Conservation (phyloP, 805 yeast genomes). For the Lipomyces japonicus region DNA sequence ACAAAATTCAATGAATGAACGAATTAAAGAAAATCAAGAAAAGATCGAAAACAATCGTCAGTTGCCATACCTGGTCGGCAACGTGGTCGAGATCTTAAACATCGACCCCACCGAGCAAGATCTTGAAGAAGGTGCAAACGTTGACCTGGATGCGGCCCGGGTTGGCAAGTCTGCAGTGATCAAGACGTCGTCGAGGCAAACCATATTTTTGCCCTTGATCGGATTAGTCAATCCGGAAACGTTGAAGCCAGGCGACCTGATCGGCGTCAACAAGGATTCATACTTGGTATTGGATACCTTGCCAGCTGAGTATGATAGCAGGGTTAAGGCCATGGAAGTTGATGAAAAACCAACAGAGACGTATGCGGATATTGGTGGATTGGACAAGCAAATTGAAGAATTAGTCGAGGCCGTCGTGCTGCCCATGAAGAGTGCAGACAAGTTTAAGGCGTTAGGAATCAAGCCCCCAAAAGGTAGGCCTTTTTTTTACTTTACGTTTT, state of each 20-base stretch:
- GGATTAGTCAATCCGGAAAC: constrained; percentile 89
- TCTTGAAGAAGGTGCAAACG: constrained; percentile 87
- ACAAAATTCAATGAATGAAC: constrained; percentile 84
- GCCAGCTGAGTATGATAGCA: constrained; percentile 95
- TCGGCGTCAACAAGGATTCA: constrained; percentile 96
- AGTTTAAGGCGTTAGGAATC: constrained; percentile 88
- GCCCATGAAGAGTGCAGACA: constrained; percentile 98
- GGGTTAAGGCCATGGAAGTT: constrained; percentile 99
- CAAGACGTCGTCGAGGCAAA: constrained; percentile 95
- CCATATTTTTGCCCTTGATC: constrained; percentile 90
- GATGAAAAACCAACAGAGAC: constrained; percentile 98
- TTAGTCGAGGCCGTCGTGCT: constrained; percentile 96
- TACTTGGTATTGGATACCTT: constrained; percentile 87
- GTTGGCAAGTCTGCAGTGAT: constrained; percentile 97
- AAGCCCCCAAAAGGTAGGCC: constrained; percentile 86
- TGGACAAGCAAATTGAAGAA: constrained; percentile 97
- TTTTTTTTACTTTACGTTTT: not conserved
- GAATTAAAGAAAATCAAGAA: constrained; percentile 92
- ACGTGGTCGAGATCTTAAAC: constrained; percentile 90
- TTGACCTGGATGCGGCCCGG: constrained; percentile 85
- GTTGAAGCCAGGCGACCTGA: constrained; percentile 95
- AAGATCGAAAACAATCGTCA: constrained; percentile 94
- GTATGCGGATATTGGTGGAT: constrained; percentile 95
- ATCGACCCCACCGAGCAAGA: constrained; percentile 76
- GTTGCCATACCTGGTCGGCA: constrained; percentile 92